A percentile compares a stretch with the other conserved stretches of the same genome.
Conservation (phyloP, 441 rosid genomes). For the Populus hybrid region DNA sequence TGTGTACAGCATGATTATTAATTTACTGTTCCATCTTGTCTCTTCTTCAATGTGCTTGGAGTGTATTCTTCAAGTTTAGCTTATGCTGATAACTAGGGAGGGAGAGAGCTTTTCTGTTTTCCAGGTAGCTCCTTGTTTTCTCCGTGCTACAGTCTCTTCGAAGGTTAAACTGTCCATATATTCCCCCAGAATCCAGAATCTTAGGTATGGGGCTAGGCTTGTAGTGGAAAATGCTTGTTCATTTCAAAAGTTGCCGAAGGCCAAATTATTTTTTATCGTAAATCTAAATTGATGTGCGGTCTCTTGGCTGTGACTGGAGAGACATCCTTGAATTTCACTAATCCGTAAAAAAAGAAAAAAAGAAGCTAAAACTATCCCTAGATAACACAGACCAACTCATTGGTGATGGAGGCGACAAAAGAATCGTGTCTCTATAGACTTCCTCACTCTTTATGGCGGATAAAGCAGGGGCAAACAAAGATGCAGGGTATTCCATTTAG, state of each 20-base stretch:
- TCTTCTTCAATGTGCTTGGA: too few species aligned
- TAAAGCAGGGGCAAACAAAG: background rate
- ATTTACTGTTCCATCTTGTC: too few species aligned
- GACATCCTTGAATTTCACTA: background rate
- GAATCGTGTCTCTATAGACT: background rate
- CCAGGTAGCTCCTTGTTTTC: too few species aligned
- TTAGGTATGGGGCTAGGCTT: background rate
- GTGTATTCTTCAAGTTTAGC: too few species aligned
- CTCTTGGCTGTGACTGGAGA: background rate
- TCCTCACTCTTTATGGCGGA: background rate
- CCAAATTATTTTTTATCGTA: too few species aligned
- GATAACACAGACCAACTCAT: conserved; percentile 28
- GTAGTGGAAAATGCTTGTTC: background rate
- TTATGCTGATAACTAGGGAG: too few species aligned
- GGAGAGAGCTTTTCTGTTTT: too few species aligned
- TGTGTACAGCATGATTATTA: too few species aligned
- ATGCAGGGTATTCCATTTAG: background rate
- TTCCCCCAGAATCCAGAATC: too few species aligned
- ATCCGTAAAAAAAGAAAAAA: conserved; percentile 4
- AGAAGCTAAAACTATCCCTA: conserved; percentile 7
- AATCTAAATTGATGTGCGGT: too few species aligned
- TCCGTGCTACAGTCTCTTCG: too few species aligned
- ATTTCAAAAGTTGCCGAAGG: background rate
- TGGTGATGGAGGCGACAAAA: conserved; percentile 32
- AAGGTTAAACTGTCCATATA: too few species aligned